These are phyloP conservation scores for Paraconiothyrium brasiliense DNA, from an alignment of 2,329 filamentous ascomycete species.

Conservation along the genomic window DNA sequence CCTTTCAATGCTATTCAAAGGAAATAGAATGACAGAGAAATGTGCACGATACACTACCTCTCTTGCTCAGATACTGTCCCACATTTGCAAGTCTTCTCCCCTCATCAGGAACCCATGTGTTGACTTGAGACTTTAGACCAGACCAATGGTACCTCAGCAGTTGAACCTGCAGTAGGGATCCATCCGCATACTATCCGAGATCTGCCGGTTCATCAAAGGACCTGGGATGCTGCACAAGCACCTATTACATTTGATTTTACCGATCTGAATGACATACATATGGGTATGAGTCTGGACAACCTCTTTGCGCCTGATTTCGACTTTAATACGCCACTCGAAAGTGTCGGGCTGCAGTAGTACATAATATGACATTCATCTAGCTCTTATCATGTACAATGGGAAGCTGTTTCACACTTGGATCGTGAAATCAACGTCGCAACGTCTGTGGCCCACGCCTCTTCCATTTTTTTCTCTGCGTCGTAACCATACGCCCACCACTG, in stretches of 20 bases:
- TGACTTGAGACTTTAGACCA: too few relatives aligned
- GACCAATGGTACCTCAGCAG: too few relatives aligned
- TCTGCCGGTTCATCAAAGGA: too few relatives aligned
- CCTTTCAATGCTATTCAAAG: conserved; percentile 21
- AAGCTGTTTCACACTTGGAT: neutral
- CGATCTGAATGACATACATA: conserved; percentile 20
- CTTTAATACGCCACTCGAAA: neutral
- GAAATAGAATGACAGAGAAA: conserved; percentile 24
- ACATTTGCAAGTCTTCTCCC: conserved; percentile 14
- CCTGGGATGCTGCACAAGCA: neutral
- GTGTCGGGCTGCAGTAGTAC: too few relatives aligned
- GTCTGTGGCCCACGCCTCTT: conserved; percentile 22
- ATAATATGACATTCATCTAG: too few relatives aligned
- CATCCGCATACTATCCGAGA: too few relatives aligned
- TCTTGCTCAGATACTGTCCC: conserved; percentile 16
- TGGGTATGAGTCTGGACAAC: conserved; percentile 20
- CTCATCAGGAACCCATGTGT: too few relatives aligned
- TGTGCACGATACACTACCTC: conserved; percentile 21
- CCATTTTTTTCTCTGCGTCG: conserved; percentile 52
- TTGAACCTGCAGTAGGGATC: too few relatives aligned
- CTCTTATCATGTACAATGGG: too few relatives aligned
- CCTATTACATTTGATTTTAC: conserved; percentile 15
- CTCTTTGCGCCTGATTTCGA: conserved; percentile 12
- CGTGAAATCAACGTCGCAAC: neutral
- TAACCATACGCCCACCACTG: conserved; percentile 61